Evolutionary conservation across 2,329 filamentous ascomycete genomes (phyloP), one percentile per base, ranked within the genome.

Genomic region (Aspergillus fumigatus): DNA sequence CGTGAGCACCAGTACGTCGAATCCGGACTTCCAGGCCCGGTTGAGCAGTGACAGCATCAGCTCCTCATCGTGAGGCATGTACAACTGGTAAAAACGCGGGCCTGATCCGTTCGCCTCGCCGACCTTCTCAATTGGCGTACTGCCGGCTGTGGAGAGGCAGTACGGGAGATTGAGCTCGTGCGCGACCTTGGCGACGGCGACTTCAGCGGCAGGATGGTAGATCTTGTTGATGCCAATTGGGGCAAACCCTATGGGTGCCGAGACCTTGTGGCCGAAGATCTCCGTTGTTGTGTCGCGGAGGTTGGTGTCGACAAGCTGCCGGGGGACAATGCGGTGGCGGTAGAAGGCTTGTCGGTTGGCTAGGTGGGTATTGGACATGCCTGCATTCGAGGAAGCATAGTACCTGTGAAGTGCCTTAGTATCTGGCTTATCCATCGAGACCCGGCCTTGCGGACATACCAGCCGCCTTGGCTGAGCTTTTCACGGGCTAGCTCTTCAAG

Each of bases 161-260:
- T 87, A 87, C 1, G 82, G 81, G 1, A 88, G 68, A 23, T 81
- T 80, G 2, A 87, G 71, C 60, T 85, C 82, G n/a, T 77, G 77
- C 0, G 84, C 84, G 0, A 84, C 82, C 55, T 79, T 80, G 9
- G 85, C 83, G 1, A 87, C 84, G 0, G 82, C 78, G 0, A 84
- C 66, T 65, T 88, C 85, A 41, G 81, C 84, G 0, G 72, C 66
- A 0, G 79, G 77, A 62, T 87, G 78, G 72, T 86, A 87, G 62
- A 87, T 88, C 59, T 82, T 81, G 73, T 88, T 86, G 62, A 88
- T 86, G 4, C 85, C 84, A 27, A 87, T 81, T 0, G 84, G 84
- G 0, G 84, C 82, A 64, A 88, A 85, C n/a, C 83, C 84, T 51
- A 88, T 82, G 0, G 85, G 84, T 0, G 83, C 84, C 2, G 79